Base-by-base conservation (phyloP, 257 asterid genomes). In the Forsythia suspensa region DNA sequence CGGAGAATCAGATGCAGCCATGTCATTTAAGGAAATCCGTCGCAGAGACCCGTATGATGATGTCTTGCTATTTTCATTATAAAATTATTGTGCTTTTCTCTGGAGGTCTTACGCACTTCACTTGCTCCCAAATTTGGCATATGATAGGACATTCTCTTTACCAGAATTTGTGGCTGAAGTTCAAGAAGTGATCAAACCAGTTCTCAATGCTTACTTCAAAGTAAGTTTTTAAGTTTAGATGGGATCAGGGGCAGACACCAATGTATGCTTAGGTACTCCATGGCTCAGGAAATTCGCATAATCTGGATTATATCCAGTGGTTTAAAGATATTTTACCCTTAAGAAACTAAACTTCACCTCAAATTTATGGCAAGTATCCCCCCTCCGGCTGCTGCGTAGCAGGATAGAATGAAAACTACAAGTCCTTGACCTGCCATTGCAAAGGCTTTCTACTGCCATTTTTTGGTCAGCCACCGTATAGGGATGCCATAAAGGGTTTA, bases 121-220 rank as follows among this genome's bases (percentile, higher is more conserved):
- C 43, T 70, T 44, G 44, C 40, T 63, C 41, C 21, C 15, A 72
- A 73, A 38, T 68, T 73, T 80, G 81, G 79, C 68, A 76, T 79
- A 69, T 79, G 51, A 44, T 84, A 94, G 99, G 89, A 81, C 87
- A 18, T 96, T 96, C 85, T 94, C 96, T 57, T 91, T 96, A 75
- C 97, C 99, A 0, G 99, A 96, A 18, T 96, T 96, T 86, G 97
- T 94, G 70, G 85, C 98, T 74, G 99, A 96, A 86, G 95, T 94
- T 84, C 98, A 96, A 89, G 97, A 94, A 73, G 95, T 89, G 80
- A 82, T 96, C 79, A 91, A 83, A 86, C 99, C 99, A 75, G 97
- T 96, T 59, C 94, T 96, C 78, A 84, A 41, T 40, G 98, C 99
- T 77, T 94, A 94, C 86, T 90, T 85, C 81, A 94, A 96, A 86